phyloP scores from a whole-genome alignment of 306 rosid genomes.

The Luffa aegyptiaca region DNA sequence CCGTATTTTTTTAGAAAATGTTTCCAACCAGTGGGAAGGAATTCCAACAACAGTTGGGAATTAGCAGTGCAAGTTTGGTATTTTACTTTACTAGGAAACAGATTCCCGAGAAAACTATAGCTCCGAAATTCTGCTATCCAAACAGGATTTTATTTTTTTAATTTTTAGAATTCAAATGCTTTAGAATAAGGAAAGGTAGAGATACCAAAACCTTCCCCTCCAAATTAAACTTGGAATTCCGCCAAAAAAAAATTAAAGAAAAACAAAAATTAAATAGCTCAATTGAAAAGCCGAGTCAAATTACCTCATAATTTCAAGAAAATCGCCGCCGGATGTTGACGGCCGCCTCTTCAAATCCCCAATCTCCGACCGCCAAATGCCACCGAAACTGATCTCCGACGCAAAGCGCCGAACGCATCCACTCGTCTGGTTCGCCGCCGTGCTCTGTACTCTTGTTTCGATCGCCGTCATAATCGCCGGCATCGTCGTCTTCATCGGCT shows the following conservation, averaged over 20 bases:
- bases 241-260: not conserved
- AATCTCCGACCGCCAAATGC: slow-evolving; percentile 4
- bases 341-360: not conserved
- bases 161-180: slow-evolving; percentile 21
- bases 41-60: not conserved
- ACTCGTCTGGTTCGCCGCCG: slow-evolving; percentile 45
- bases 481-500: slow-evolving; percentile 38
- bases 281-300: not conserved
- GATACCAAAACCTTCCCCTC: slow-evolving; percentile 84
- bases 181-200: slow-evolving; percentile 61
- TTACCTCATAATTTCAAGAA: not conserved
- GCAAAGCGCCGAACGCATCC: slow-evolving; percentile 28
- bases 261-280: not conserved
- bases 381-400: not conserved
- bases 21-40: not conserved
- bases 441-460: slow-evolving; percentile 48
- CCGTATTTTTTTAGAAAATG: not conserved
- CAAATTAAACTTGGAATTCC: slow-evolving; percentile 29
- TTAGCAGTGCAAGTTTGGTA: slow-evolving; percentile 6
- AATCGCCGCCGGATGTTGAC: slow-evolving; percentile 5
- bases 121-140: not conserved
- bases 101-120: not conserved
- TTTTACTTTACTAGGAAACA: not conserved
- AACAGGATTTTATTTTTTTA: not conserved
- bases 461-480: slow-evolving; percentile 47